Base-by-base conservation (phyloP, 352 stramenopile species). In the Globisporangium okanoganense region DNA sequence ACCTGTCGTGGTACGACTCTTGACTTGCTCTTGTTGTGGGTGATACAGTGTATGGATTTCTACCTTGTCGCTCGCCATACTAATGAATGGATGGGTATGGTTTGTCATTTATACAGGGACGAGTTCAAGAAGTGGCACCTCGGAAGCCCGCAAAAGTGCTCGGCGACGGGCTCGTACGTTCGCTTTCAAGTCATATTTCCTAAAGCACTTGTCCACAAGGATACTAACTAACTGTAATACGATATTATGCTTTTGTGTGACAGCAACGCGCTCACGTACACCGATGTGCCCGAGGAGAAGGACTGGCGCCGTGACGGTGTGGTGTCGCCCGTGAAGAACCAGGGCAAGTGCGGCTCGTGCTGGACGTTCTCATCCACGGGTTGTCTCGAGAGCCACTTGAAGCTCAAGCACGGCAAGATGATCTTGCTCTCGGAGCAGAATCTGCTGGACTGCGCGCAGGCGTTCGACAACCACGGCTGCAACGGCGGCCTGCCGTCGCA, bases 351-450 rank as follows among this genome's bases (percentile, higher is more conserved):
- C 73, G 97, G 97, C 53, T 98, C 94, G 47, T 99, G 97, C 83
- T 99, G 97, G 97, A 95, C 96, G 14, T 99, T 99, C 81, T 99
- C 96, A 18, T 96, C 97, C 12, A 99, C 97, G 14, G 98, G 97
- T 16, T 92, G 92, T 40, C 91, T 99, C 51, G 98, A 99, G 82
- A 98, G 96, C 62, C 94, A 97, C 70, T 75, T 98, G 61, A 98
- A 95, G 70, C 78, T 99, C 44, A 94, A 96, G 61, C 97, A 90
- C 61, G 90, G 88, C 20, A 76, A 96, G 64, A 88, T 98, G 9
- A 76, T 94, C 13, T 78, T 92, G 61, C 81, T 99, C 29, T 99
- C 93, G 57, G 97, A 99, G 79, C 97, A 99, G 75, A 95, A 99
- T 64, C 81, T 99, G 44, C 79, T 99, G 44, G 95, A 98, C 73